Evolutionary conservation across 2,329 filamentous ascomycete genomes (phyloP), one percentile per base, ranked within the genome.

Genomic region (Geosmithia flava): DNA sequence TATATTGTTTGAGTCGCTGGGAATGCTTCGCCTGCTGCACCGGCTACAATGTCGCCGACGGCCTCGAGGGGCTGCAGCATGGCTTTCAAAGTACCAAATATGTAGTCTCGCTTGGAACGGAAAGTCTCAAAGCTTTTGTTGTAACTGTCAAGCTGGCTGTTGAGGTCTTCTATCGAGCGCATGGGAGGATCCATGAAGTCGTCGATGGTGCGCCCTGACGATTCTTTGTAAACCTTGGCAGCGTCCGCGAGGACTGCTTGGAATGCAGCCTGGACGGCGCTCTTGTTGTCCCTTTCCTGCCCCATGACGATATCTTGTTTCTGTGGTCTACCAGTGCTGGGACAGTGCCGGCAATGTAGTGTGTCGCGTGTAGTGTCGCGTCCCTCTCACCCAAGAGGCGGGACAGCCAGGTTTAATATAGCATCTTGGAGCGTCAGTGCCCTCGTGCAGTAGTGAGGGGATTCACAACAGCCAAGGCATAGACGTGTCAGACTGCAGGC

Each of bases 1-100:
- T 69, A 73, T 46, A 71, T 65, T 27, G 59, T 57, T 44, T 67
- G 59, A 2, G 65, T 62, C 0, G 70, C 67, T 2, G 68, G 58
- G 50, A 72, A 72, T 3, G 59, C 59, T 7, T 67, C 63, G 13
- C 58, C 54, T 1, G 63, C 62, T 1, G 59, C 62, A 7, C 66
- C 67, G 10, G 62, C 58, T 16, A 64, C 57, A 10, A 68, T 58
- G 27, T 63, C 60, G 1, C 68, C 68, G 16, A 71, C 58, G 6
- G 63, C 46, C 51, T 71, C 65, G 15, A 72, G 53, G 1, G 69
- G 68, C 11, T 53, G 51, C 10, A 68, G 55, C 3, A 62, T 59
- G 0, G 56, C 52, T 1, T 56, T 50, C 42, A 69, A 46, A 19
- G 57, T 59, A 42, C 60, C 54, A 45, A 67, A 68, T 29, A 70